A percentile compares a stretch with the other conserved stretches of the same genome.
Conservation (phyloP, 176 grass and related monocot genomes). For the Hyparrhenia diplandra region DNA sequence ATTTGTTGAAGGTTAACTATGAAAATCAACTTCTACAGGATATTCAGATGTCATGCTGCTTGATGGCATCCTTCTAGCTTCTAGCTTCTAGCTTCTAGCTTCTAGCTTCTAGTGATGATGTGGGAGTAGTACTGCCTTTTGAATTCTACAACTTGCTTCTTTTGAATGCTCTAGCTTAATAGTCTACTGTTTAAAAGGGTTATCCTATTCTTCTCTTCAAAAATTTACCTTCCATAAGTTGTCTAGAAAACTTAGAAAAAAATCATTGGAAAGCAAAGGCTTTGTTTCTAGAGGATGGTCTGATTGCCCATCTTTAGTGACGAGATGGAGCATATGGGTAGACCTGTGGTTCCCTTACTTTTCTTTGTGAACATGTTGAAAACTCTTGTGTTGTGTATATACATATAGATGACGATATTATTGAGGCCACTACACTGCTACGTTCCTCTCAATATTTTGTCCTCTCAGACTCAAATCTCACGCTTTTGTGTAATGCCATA, state of each 20-base stretch:
- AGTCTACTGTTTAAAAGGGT: background rate
- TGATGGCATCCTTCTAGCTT: background rate
- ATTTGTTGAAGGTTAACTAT: background rate
- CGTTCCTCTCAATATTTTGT: background rate
- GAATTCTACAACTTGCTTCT: background rate
- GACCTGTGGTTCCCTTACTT: background rate
- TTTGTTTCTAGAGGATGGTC: background rate
- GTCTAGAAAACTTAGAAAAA: background rate
- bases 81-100: background rate
- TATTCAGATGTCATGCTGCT: conserved; percentile 1
- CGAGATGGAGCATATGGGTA: background rate
- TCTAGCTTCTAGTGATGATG: background rate
- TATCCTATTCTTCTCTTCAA: background rate
- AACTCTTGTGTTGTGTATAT: background rate
- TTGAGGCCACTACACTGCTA: background rate
- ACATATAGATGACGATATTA: background rate
- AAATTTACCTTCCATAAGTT: background rate
- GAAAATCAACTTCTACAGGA: background rate
- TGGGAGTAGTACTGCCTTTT: background rate
- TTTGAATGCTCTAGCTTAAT: background rate
- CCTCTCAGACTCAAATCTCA: background rate
- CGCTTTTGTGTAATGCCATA: background rate
- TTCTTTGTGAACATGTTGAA: background rate
- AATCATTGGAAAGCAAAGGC: background rate
- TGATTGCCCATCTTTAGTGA: background rate